Conservation (phyloP, 495 filamentous ascomycete genomes). For the Penicillium verhagenii region DNA sequence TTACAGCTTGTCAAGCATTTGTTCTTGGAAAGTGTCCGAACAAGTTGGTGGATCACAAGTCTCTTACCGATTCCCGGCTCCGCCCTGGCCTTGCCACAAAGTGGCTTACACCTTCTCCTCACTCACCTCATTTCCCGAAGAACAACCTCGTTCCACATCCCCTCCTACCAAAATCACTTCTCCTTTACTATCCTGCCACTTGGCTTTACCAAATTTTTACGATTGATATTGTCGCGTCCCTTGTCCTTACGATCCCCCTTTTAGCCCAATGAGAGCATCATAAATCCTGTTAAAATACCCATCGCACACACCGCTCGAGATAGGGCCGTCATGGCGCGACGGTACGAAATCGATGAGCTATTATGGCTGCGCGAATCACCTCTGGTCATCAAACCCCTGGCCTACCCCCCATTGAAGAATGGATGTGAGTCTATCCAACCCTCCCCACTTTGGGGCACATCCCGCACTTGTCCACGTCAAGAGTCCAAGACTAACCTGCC, state of each 20-base stretch:
- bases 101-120: slow-evolving; percentile 33
- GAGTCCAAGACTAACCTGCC: slow-evolving; percentile 33
- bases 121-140: slow-evolving; percentile 9
- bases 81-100: slow-evolving; percentile 36
- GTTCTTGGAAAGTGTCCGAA: background rate
- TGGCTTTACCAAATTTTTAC: background rate
- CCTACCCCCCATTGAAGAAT: slow-evolving; percentile 89
- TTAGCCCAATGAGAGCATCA: slow-evolving; percentile 36
- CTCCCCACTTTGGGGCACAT: background rate
- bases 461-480: slow-evolving; percentile 19
- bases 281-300: slow-evolving; percentile 27
- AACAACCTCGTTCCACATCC: background rate
- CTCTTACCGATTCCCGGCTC: slow-evolving; percentile 31
- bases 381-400: slow-evolving; percentile 76
- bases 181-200: background rate
- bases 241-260: background rate
- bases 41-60: slow-evolving; percentile 2
- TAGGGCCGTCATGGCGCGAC: slow-evolving; percentile 50
- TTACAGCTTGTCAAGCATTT: too few species aligned
- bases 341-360: slow-evolving; percentile 80
- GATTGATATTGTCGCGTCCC: background rate
- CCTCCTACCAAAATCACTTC: background rate
- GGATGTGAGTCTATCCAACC: slow-evolving; percentile 61
- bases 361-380: slow-evolving; percentile 76
- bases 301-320: slow-evolving; percentile 28